Evolutionary conservation across 306 rosid species (phyloP), one percentile per base, ranked within the genome.

Genomic region (Datisca glomerata): DNA sequence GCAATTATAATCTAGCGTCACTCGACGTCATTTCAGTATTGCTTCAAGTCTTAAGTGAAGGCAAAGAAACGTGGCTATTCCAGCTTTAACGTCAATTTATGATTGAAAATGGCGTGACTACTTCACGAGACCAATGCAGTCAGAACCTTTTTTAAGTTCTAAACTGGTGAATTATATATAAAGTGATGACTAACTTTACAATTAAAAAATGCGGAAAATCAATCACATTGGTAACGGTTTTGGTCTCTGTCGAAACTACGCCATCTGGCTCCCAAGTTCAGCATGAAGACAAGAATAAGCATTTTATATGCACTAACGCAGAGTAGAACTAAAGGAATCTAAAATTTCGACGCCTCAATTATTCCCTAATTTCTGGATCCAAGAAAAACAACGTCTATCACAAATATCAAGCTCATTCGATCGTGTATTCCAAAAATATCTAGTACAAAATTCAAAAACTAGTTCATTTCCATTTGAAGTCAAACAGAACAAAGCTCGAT

Each of bases 31-130:
- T 46, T 35, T 2, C 2, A 39, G 28, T 34, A 33, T 40, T 24
- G 61, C 39, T 51, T 20, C 11, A 39, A 40, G 47, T 15, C 60
- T 50, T 55, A 61, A 45, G 44, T 55, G 32, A 43, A 19, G 48
- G 29, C 2, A 21, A 7, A 43, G 23, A 20, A 57, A 20, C 19
- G 7, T 43, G 19, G 14, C 14, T 24, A 21, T 44, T 39, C 18
- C 4, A n/a, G 45, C 40, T 43, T 54, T 12, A 44, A 59, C 36
- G 17, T 39, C 56, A 54, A 35, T 37, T 24, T 22, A 18, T 24
- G 21, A 51, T 29, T 51, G n/a, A 59, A 21, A 37, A 47, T 13
- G 18, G 33, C 55, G 12, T 19, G 39, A 48, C 36, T 12, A 9
- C 14, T 17, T 22, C 41, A 47, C 24, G 39, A 23, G 24, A 6